Conservation (phyloP, 257 asterid genomes). For the Solanum pennellii region DNA sequence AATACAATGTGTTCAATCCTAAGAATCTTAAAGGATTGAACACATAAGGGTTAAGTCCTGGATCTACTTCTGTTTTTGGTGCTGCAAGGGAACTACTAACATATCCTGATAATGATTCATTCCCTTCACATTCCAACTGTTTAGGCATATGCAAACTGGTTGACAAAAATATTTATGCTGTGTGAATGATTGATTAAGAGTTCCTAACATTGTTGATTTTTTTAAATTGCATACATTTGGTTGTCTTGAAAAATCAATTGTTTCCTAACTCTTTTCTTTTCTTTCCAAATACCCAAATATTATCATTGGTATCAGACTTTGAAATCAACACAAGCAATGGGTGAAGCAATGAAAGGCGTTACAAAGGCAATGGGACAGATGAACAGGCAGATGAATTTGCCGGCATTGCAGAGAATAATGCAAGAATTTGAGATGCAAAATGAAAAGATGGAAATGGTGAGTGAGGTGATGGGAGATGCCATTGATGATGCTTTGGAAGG, state of each 20-base stretch:
- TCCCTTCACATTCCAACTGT: neutral
- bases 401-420: conserved; percentile 90
- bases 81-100: neutral
- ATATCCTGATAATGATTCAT: neutral
- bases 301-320: conserved; percentile 42
- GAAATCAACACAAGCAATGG: conserved; percentile 99
- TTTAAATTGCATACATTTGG: neutral
- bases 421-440: conserved; percentile 96
- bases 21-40: neutral
- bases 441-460: conserved; percentile 89
- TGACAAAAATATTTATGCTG: neutral
- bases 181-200: neutral
- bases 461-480: conserved; percentile 98
- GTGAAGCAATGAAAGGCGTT: conserved; percentile 99
- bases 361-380: conserved; percentile 98
- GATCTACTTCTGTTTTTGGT: neutral
- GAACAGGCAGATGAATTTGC: conserved; percentile 99
- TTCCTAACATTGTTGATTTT: neutral
- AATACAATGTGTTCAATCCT: neutral
- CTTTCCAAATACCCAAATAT: neutral
- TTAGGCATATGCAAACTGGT: neutral
- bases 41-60: neutral
- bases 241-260: neutral
- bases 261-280: neutral
- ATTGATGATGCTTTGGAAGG: conserved; percentile 99